These are phyloP conservation scores for Bruguiera hainesii DNA, from an alignment of 441 rosid species.

Conservation along the genomic window DNA sequence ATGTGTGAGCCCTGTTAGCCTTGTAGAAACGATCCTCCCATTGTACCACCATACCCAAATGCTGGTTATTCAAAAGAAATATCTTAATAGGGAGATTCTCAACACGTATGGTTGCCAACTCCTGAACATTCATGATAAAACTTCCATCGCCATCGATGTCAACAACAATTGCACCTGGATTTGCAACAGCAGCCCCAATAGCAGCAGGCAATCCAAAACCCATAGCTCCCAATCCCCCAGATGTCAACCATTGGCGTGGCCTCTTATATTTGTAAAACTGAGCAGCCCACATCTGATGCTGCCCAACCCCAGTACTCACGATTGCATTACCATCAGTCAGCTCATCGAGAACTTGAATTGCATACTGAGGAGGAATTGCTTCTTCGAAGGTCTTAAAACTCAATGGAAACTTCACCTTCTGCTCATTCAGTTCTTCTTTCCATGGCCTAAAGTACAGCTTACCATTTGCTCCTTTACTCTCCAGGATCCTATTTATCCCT, in stretches of 20 bases:
- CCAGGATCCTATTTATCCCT: conserved; percentile 67
- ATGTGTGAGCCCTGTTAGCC: conserved; percentile 90
- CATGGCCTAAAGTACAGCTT: conserved; percentile 61
- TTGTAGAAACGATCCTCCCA: conserved; percentile 97
- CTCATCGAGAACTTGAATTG: conserved; percentile 83
- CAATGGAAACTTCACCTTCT: conserved; percentile 61
- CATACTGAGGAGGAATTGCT: conserved; percentile 89
- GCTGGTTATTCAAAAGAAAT: conserved; percentile 81
- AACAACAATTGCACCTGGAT: conserved; percentile 70
- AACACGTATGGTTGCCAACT: conserved; percentile 77
- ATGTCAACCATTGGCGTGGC: conserved; percentile 91
- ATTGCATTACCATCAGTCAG: conserved; percentile 83
- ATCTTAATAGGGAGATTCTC: conserved; percentile 88
- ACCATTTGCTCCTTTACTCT: conserved; percentile 34
- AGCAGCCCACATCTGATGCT: conserved; percentile 99
- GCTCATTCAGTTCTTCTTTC: conserved; percentile 69
- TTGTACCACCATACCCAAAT: conserved; percentile 94
- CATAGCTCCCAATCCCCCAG: conserved; percentile 96
- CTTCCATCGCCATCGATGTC: conserved; percentile 98
- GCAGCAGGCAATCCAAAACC: conserved; percentile 98
- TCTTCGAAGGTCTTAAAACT: conserved; percentile 77
- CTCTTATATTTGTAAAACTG: conserved; percentile 84
- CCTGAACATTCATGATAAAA: conserved; percentile 92
- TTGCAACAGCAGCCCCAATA: conserved; percentile 90
- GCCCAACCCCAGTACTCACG: conserved; percentile 92